A percentile compares a stretch with the other conserved stretches of the same genome.
phyloP scores from a whole-genome alignment of 495 filamentous ascomycete species.

The Xylaria acuta region DNA sequence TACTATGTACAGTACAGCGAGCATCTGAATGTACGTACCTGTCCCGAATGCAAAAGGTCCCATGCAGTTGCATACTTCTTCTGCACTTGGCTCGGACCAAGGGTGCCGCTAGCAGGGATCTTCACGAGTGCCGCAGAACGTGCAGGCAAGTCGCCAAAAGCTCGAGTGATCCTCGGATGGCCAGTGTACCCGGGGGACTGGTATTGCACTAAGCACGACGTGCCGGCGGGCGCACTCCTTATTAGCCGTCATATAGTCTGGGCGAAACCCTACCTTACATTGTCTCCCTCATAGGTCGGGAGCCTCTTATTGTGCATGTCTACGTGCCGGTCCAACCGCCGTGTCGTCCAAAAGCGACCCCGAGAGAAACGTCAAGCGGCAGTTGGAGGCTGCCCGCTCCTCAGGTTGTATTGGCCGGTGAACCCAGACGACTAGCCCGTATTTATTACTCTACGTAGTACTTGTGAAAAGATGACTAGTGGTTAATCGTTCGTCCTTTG shows the following conservation, averaged over 20 bases:
- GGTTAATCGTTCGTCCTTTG: background rate
- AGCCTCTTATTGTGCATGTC: slow-evolving; percentile 13
- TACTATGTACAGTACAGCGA: slow-evolving; percentile 3
- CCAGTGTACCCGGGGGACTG: slow-evolving; percentile 29
- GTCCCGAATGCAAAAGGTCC: slow-evolving; percentile 26
- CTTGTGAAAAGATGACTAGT: background rate
- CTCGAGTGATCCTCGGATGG: slow-evolving; percentile 4
- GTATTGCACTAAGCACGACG: slow-evolving; percentile 33
- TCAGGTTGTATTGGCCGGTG: slow-evolving; percentile 24
- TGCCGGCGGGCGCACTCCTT: slow-evolving; percentile 30
- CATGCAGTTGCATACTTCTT: slow-evolving; percentile 24
- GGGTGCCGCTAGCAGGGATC: slow-evolving; percentile 25
- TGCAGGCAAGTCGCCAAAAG: slow-evolving; percentile 14
- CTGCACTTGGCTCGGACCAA: slow-evolving; percentile 20
- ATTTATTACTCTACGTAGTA: slow-evolving; percentile 7
- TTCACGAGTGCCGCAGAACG: slow-evolving; percentile 28
- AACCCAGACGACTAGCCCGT: slow-evolving; percentile 17
- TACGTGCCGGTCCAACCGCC: slow-evolving; percentile 26
- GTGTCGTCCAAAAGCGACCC: slow-evolving; percentile 22
- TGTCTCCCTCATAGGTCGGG: slow-evolving; percentile 22
- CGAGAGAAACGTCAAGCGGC: slow-evolving; percentile 28
- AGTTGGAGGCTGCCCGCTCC: slow-evolving; percentile 20
- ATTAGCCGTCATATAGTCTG: slow-evolving; percentile 30
- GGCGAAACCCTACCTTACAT: slow-evolving; percentile 26
- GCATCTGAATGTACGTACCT: slow-evolving; percentile 4